A percentile compares a stretch with the other conserved stretches of the same genome.
These are phyloP conservation scores for Acanthamoeba sp. DNA, from an alignment of 208 protist species.

Conservation along the genomic window DNA sequence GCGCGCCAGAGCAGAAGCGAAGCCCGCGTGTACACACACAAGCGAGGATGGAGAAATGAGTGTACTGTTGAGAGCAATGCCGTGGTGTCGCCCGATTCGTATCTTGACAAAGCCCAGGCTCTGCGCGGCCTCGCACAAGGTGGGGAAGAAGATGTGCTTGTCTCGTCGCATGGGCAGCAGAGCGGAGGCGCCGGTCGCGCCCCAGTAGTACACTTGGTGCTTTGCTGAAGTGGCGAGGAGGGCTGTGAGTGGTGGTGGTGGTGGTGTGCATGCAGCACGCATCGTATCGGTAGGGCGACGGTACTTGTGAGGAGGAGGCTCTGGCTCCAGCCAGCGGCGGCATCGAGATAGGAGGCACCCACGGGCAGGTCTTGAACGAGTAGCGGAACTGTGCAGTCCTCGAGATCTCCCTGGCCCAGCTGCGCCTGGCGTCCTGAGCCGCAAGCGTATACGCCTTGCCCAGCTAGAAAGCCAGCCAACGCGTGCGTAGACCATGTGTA, in stretches of 20 bases:
- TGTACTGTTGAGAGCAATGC: conserved; percentile 15
- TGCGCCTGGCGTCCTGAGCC: background rate
- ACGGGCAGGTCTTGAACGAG: background rate
- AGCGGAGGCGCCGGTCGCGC: background rate
- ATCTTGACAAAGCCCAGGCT: conserved; percentile 18
- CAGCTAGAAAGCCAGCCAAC: background rate
- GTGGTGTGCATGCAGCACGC: background rate
- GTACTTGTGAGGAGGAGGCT: conserved; percentile 23
- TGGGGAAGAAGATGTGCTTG: background rate
- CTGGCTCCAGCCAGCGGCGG: background rate
- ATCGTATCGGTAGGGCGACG: background rate
- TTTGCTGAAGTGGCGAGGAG: background rate
- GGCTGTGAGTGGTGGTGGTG: too few relatives aligned
- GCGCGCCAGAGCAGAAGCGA: background rate
- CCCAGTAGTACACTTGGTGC: background rate
- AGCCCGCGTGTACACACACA: too few relatives aligned
- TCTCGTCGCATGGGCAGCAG: conserved; percentile 23
- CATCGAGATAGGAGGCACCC: background rate
- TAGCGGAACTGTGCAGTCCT: background rate
- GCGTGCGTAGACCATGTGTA: background rate
- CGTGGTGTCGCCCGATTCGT: background rate
- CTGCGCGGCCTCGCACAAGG: background rate
- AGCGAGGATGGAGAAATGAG: background rate
- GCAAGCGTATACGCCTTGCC: background rate
- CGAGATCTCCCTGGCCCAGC: conserved; percentile 1